Conservation (phyloP, 331 rosid genomes). For the Malus hybrid region DNA sequence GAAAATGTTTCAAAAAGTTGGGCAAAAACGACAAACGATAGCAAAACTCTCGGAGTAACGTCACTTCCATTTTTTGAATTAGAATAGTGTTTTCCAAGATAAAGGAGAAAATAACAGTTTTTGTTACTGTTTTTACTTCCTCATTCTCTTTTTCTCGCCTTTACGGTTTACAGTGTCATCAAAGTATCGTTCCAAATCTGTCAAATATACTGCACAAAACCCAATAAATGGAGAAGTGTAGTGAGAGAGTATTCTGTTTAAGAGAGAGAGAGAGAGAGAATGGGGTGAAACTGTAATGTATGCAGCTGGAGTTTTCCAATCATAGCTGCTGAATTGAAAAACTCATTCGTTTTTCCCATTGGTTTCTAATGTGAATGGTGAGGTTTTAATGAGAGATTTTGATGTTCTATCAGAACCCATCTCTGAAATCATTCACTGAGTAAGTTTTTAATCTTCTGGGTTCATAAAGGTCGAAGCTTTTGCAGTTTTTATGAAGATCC, state of each 20-base stretch:
- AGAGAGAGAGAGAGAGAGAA: slow-evolving; percentile 19
- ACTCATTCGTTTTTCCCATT: slow-evolving; percentile 26
- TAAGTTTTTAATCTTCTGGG: slow-evolving; percentile 32
- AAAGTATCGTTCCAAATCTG: slow-evolving; percentile 37
- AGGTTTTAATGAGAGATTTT: slow-evolving; percentile 6
- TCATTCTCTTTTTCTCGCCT: slow-evolving; percentile 6
- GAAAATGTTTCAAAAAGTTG: too few species aligned
- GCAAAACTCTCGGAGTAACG: not conserved
- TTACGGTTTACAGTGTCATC: slow-evolving; percentile 35
- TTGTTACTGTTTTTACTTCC: slow-evolving; percentile 7
- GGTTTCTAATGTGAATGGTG: too few species aligned
- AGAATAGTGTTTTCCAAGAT: too few species aligned
- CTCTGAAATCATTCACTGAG: slow-evolving; percentile 21
- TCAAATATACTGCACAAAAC: slow-evolving; percentile 30
- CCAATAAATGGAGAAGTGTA: slow-evolving; percentile 29
- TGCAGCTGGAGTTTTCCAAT: slow-evolving; percentile 34
- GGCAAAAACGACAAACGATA: not conserved
- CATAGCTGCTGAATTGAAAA: slow-evolving; percentile 26
- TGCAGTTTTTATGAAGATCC: slow-evolving; percentile 7
- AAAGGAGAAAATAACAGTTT: too few species aligned
- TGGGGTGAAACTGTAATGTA: slow-evolving; percentile 45
- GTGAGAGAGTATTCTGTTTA: not conserved
- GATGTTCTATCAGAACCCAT: slow-evolving; percentile 14
- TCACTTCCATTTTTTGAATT: too few species aligned
- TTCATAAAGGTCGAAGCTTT: slow-evolving; percentile 13